Base-by-base conservation (phyloP, 2,329 filamentous ascomycete genomes). In the Tolypocladium ovalisporum region DNA sequence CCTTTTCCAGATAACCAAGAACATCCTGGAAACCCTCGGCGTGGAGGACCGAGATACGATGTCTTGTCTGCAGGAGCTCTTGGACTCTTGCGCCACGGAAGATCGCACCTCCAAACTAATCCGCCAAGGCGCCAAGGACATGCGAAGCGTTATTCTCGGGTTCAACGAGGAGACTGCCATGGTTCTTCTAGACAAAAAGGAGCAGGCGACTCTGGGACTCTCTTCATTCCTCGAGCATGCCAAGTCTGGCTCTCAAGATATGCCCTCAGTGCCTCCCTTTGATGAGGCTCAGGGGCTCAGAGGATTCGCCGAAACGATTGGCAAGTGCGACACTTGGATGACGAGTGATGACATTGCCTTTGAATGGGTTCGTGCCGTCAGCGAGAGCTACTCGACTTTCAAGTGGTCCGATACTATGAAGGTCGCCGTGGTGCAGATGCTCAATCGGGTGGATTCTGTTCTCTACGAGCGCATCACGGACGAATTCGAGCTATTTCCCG, bases 211-310 rank as follows among this genome's bases (percentile, higher is more conserved):
- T 13, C 70, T 82, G 35, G 81, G 81, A 10, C 73, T 85, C 19
- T 82, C 79, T 1, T 83, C 82, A 4, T 86, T 87, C 62, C 74
- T 87, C 4, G 84, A 87, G 62, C 82, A 86, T 63, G 79, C 82
- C 1, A 85, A 85, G 61, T 73, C 79, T 0, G 76, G 77, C 4
- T 76, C 79, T 0, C 77, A 82, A 62, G 77, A 79, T 54, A 71
- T 76, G 27, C 70, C 71, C 1, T 75, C 73, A n/a, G 74, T 72
- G 3, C 72, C 76, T 0, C 62, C 67, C 0, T 83, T 85, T 60
- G 75, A 82, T 24, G 81, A 84, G 56, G 70, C 73, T 1, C 75
- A 75, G 47, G 81, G 81, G 0, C 67, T 88, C 5, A 70, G 70
- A 34, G 62, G 70, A 0, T 87, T 87, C 63, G 76, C 79, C 1